phyloP scores from a whole-genome alignment of 2,329 filamentous ascomycete species.

The Cercospora beticola region DNA sequence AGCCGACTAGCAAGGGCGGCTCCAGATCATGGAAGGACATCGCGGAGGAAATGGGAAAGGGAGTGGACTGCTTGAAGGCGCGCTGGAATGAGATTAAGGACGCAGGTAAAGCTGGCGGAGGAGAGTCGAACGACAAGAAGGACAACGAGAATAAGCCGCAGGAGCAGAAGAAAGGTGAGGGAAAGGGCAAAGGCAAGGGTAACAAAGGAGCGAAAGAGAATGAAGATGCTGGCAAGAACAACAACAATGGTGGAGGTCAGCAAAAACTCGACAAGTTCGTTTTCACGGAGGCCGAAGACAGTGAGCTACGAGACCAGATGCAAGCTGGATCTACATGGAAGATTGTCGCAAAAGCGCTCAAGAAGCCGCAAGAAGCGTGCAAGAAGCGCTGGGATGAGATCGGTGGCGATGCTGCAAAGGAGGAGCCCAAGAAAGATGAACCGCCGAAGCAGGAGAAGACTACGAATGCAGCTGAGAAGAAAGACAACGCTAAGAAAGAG shows the following conservation, averaged over 20 bases:
- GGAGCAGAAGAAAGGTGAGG: slow-evolving; percentile 7
- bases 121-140: slow-evolving; percentile 6
- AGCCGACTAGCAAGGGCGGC: slow-evolving; percentile 8
- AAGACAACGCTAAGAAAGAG: slow-evolving; percentile 24
- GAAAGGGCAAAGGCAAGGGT: slow-evolving; percentile 5
- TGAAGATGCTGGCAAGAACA: slow-evolving; percentile 5
- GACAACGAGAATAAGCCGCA: neutral
- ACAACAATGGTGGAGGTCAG: neutral
- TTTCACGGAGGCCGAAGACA: slow-evolving; percentile 21
- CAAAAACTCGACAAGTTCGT: slow-evolving; percentile 13
- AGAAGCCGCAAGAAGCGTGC: slow-evolving; percentile 10
- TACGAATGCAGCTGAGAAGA: slow-evolving; percentile 23
- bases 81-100: slow-evolving; percentile 19
- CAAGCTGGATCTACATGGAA: slow-evolving; percentile 8
- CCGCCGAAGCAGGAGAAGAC: slow-evolving; percentile 16
- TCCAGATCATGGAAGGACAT: slow-evolving; percentile 20
- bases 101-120: slow-evolving; percentile 11
- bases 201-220: slow-evolving; percentile 1
- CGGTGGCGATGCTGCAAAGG: slow-evolving; percentile 8
- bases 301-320: slow-evolving; percentile 23
- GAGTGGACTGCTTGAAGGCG: neutral
- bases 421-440: slow-evolving; percentile 15
- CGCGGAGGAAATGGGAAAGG: slow-evolving; percentile 13
- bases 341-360: slow-evolving; percentile 11
- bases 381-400: slow-evolving; percentile 17